phyloP scores from a whole-genome alignment of 768 basidiomycete species.

The Lepiota brunneoincarnata region DNA sequence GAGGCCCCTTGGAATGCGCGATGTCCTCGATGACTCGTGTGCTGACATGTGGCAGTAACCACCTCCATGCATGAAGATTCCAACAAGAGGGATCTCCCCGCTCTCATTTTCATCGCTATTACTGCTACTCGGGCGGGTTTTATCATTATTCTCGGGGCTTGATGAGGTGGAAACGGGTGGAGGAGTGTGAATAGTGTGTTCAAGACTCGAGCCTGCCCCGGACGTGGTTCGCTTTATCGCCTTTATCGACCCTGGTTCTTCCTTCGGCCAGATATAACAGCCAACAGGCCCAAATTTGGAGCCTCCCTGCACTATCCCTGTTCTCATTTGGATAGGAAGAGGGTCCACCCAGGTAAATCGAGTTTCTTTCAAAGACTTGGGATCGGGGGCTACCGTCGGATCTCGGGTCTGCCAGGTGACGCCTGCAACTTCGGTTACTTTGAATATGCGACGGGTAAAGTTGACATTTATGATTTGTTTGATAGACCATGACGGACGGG shows the following conservation, averaged over 20 bases:
- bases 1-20: slow-evolving; percentile 44
- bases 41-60: slow-evolving; percentile 60
- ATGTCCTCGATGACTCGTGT: slow-evolving; percentile 45
- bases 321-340: slow-evolving; percentile 34
- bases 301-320: slow-evolving; percentile 38
- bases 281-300: slow-evolving; percentile 43
- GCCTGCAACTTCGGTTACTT: slow-evolving; percentile 53
- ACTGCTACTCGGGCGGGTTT: slow-evolving; percentile 15
- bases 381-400: slow-evolving; percentile 29
- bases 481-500: slow-evolving; percentile 49
- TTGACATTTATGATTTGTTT: slow-evolving; percentile 48
- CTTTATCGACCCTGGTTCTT: slow-evolving; percentile 7
- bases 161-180: background rate
- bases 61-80: slow-evolving; percentile 53
- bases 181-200: background rate
- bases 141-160: too few relatives aligned
- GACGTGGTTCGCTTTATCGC: background rate
- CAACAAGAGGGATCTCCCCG: slow-evolving; percentile 33
- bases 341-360: slow-evolving; percentile 48
- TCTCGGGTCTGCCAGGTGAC: slow-evolving; percentile 53
- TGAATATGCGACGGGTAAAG: slow-evolving; percentile 50
- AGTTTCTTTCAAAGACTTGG: slow-evolving; percentile 36
- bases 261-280: slow-evolving; percentile 46
- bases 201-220: background rate
- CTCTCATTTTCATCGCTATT: slow-evolving; percentile 3